Evolutionary conservation across 768 basidiomycete species (phyloP), one percentile per base, ranked within the genome.

Genomic region (Crepidotus variabilis): DNA sequence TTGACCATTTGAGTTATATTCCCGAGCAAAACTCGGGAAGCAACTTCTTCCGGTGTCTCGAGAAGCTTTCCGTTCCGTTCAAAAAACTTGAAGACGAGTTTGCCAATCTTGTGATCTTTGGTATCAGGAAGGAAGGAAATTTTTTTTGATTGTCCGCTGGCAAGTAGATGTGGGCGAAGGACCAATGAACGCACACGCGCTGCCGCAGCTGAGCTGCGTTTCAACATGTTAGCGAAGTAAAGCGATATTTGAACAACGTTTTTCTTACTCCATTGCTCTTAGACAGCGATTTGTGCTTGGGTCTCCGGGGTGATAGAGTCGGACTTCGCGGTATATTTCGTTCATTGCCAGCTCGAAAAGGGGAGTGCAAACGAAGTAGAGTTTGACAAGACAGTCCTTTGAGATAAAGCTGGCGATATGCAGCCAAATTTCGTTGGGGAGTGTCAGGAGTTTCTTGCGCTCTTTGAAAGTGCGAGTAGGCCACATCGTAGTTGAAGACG

Each of bases 391-490:
- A 2, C 52, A 49, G 7, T 52, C 43, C 6, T 60, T 52, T 1
- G 69, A 62, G 22, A 71, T 60, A 56, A 69, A 69, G n/a, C 60
- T 60, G n/a, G 68, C 64, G 43, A 72, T 61, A 46, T 66, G 59
- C 23, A 64, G 50, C 71, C 71, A 72, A 52, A 70, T 59, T 20
- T 72, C 71, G 50, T 67, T 65, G 1, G 67, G 67, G 9, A 70
- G 60, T 22, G 35, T 20, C 13, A 11, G 18, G 39, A 43, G 39
- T 4, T 4, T 28, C 28, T 28, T 28, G 28, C 28, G 28, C 8
- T 8, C 28, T 8, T 28, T 28, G 28, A 28, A 28, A 8, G 28
- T 8, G 28, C 3, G 28, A 28, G 28, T 28, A 28, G 28, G 8
- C 8, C 8, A 4, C 28, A 28, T 28, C 8, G 28, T 28, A 28